Percentiles rank a stretch among this genome's conserved stretches.
Evolutionary conservation across 441 rosid genomes (phyloP).

Genomic region (Adansonia madagascariensis): DNA sequence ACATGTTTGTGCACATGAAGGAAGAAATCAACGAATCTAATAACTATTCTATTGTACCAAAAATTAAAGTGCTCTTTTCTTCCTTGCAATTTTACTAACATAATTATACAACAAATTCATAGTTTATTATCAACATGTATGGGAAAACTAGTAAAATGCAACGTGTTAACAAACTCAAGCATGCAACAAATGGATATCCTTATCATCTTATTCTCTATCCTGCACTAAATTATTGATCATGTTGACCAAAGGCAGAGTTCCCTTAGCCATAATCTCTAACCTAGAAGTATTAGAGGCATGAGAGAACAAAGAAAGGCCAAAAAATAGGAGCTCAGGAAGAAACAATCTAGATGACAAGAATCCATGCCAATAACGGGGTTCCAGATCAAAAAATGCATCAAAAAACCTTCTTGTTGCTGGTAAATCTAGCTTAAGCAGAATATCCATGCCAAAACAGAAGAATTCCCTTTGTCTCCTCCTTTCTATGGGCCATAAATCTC

Average conservation of each 20-base stretch:
- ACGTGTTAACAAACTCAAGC: slow-evolving; percentile 22
- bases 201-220: slow-evolving; percentile 66
- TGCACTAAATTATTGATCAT: slow-evolving; percentile 79
- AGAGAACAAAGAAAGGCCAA: slow-evolving; percentile 79
- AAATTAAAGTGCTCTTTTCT: not conserved
- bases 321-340: slow-evolving; percentile 75
- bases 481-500: slow-evolving; percentile 88
- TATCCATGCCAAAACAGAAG: slow-evolving; percentile 98
- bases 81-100: not conserved
- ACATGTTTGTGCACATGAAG: not conserved
- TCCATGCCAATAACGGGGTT: slow-evolving; percentile 96
- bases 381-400: slow-evolving; percentile 78
- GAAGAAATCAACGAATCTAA: not conserved
- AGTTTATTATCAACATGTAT: not conserved
- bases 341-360: slow-evolving; percentile 90
- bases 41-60: not conserved
- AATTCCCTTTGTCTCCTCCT: slow-evolving; percentile 94
- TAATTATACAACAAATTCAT: slow-evolving; percentile 3
- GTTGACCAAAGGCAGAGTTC: slow-evolving; percentile 81
- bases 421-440: slow-evolving; percentile 81
- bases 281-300: slow-evolving; percentile 88
- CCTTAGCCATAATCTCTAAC: slow-evolving; percentile 91
- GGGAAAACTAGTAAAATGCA: slow-evolving; percentile 21
- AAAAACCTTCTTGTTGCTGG: slow-evolving; percentile 85
- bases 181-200: slow-evolving; percentile 25